These are phyloP conservation scores for Pyropia yezoensis DNA, from an alignment of 23 red algal genomes.

Conservation along the genomic window DNA sequence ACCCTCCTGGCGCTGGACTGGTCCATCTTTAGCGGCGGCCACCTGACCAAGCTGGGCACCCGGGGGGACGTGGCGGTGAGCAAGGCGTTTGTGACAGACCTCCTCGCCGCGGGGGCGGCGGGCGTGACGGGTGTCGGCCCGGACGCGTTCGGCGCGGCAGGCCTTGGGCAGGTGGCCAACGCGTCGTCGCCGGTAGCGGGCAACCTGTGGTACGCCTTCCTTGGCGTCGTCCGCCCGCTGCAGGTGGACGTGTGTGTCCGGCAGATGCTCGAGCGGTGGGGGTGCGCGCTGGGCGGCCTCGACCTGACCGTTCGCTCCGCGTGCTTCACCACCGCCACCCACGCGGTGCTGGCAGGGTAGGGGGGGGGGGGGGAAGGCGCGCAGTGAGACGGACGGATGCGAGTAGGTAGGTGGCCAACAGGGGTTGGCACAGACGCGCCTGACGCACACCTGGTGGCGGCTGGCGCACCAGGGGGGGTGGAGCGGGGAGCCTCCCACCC, in stretches of 20 bases:
- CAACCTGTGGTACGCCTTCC: conserved; percentile 17
- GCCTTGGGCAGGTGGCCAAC: conserved; percentile 1
- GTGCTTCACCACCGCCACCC: conserved; percentile 24
- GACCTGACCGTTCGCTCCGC: conserved; percentile 19
- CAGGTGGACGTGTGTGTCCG: conserved; percentile 21
- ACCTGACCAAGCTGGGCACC: conserved; percentile 2
- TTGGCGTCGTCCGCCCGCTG: conserved; percentile 8
- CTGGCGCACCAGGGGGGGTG: too few relatives aligned
- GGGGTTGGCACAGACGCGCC: too few relatives aligned
- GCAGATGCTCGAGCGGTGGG: conserved; percentile 37
- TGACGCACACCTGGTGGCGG: too few relatives aligned
- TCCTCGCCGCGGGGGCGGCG: neutral
- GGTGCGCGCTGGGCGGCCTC: conserved; percentile 32
- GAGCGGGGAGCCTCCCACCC: too few relatives aligned
- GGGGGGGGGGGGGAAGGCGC: too few relatives aligned
- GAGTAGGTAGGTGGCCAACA: too few relatives aligned
- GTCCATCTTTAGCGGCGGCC: conserved; percentile 3
- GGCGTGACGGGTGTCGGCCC: neutral
- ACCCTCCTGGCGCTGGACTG: conserved; percentile 12
- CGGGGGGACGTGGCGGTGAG: conserved; percentile 4
- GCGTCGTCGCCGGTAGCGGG: neutral
- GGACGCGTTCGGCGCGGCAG: conserved; percentile 2
- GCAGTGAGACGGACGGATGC: too few relatives aligned
- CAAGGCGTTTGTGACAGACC: conserved; percentile 9
- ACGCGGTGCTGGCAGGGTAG: conserved; percentile 1